These are phyloP conservation scores for Stentor roeselii DNA, from an alignment of 73 alveolate species.

Conservation along the genomic window DNA sequence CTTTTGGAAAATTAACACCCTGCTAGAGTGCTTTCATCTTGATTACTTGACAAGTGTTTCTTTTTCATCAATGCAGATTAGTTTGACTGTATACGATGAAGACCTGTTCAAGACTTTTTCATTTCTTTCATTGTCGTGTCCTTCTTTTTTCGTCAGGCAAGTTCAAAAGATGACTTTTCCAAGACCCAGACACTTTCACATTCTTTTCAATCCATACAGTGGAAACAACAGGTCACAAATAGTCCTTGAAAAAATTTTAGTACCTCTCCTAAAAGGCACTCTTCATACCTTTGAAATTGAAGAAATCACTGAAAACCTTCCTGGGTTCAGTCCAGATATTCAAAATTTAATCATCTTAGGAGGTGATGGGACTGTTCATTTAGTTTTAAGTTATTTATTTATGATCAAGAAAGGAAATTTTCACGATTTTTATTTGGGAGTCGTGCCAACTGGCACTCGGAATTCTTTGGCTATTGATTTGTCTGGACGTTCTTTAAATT, in stretches of 20 bases:
- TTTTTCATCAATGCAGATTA: no score
- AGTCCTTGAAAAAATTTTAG: background rate
- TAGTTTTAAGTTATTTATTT: background rate
- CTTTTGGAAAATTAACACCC: no score
- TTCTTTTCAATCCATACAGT: background rate
- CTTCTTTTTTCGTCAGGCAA: no score
- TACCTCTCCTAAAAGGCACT: background rate
- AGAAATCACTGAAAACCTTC: background rate
- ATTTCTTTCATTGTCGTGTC: no score
- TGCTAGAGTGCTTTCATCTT: no score
- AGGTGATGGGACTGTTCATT: conserved; percentile 14
- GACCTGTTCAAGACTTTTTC: no score
- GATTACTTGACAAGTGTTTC: no score
- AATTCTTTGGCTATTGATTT: background rate
- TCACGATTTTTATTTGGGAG: background rate
- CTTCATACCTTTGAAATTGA: background rate
- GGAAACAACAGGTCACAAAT: background rate
- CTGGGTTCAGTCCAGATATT: background rate
- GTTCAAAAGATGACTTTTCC: no score
- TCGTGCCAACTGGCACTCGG: conserved; percentile 17
- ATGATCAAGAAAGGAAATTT: background rate
- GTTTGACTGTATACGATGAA: no score
- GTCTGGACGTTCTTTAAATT: background rate
- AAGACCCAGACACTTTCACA: background rate
- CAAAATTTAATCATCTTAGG: background rate